Base-by-base conservation (phyloP, 768 basidiomycete species). In the Galerina sulciceps region DNA sequence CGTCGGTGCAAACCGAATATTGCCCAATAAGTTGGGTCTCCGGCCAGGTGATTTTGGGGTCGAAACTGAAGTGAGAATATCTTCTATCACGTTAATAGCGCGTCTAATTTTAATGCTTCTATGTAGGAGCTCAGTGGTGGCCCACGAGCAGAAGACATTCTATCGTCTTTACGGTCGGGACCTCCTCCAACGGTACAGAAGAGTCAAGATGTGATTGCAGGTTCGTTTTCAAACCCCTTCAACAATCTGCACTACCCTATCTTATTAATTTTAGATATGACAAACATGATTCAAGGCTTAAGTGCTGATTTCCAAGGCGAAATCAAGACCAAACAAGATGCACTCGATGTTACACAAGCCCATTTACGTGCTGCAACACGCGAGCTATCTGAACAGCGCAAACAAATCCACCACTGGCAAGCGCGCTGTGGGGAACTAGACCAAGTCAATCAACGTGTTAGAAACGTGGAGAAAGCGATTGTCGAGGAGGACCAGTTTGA, bases 1-100 rank as follows among this genome's bases (percentile, higher is more conserved):
- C 67, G 92, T 94, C 8, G 95, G 94, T 11, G 97, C 96, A 5
- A 96, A 99, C 73, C 86, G 90, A 64, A 83, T 86, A 66, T 79
- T 93, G 59, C 85, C 90, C 17, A 99, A 99, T 75, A 98, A 98
- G 70, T 78, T 99, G 43, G 97, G 97, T 3, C 75, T 99, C 67
- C 83, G 93, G 52, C 92, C 97, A 2, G 93, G 89, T 8, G 97
- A 99, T 72, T 99, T 96, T 69, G 97, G 97, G 15, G 86, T 99
- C 3, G 94, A 96, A 69, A 88, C 88, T 10, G 93, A 96, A 79
- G 96, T 92, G 65, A 60, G 85, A 71, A 44, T 26, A 20, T 37
- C 17, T 6, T 10, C 23, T 5, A n/a, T 14, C 6, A 3, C 15
- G 20, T 23, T 31, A 23, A 17, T 6, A 10, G 15, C 5, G 1